A percentile compares a stretch with the other conserved stretches of the same genome.
These are phyloP conservation scores for Sclerotinia subarctica DNA, from an alignment of 2,329 filamentous ascomycete genomes.

Conservation along the genomic window DNA sequence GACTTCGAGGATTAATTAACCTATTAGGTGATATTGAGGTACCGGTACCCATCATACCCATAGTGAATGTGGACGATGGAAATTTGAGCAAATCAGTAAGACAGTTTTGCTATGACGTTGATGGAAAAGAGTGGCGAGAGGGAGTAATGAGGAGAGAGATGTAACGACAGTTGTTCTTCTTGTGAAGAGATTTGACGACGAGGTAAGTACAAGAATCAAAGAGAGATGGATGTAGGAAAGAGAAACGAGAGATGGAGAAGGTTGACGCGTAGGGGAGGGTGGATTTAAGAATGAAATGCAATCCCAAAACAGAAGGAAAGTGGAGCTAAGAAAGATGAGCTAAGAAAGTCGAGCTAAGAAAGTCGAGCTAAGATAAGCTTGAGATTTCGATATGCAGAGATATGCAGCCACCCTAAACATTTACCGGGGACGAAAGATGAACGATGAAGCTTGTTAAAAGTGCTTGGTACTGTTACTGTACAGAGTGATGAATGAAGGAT, in stretches of 20 bases:
- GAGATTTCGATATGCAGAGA: constrained; percentile 11
- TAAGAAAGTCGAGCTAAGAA: too few species aligned
- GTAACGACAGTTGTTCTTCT: constrained; percentile 4
- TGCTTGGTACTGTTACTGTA: too few species aligned
- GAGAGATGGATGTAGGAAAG: background rate
- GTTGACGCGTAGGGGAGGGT: background rate
- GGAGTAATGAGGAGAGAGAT: background rate
- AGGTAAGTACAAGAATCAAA: background rate
- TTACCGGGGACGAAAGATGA: background rate
- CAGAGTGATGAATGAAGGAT: background rate
- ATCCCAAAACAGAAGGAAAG: background rate
- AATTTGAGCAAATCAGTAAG: background rate
- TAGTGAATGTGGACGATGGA: background rate
- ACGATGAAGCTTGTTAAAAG: background rate
- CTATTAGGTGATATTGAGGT: constrained; percentile 14
- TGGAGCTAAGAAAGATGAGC: too few species aligned
- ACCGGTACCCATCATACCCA: constrained; percentile 16
- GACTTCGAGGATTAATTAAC: constrained; percentile 27
- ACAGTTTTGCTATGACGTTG: background rate
- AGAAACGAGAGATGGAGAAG: background rate
- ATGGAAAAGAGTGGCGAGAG: background rate
- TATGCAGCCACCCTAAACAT: background rate
- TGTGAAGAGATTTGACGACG: background rate
- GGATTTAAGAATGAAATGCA: background rate
- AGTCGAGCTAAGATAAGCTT: constrained; percentile 1